These are phyloP conservation scores for Fraxinus sp. DNA, from an alignment of 305 asterid species.

Conservation along the genomic window DNA sequence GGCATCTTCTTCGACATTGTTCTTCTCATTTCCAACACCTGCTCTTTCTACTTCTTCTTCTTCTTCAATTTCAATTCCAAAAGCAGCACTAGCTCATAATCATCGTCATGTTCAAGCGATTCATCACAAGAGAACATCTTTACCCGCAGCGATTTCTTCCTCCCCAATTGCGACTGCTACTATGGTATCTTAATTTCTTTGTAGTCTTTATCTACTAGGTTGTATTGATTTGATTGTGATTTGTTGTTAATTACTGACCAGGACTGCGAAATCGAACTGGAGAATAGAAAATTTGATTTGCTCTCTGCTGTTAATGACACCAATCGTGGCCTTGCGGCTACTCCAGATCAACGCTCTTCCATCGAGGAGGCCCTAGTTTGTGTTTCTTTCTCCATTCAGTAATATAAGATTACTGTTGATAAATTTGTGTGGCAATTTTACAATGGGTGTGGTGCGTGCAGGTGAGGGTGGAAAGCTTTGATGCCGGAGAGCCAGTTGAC, in stretches of 20 bases:
- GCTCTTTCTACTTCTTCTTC: background rate
- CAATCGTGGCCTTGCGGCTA: slow-evolving; percentile 67
- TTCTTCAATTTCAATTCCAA: background rate
- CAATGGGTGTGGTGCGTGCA: slow-evolving; percentile 19
- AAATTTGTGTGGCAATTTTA: background rate
- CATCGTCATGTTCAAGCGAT: background rate
- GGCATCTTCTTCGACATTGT: background rate
- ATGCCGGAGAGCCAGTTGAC: slow-evolving; percentile 58
- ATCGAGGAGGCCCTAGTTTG: slow-evolving; percentile 74
- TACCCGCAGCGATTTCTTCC: background rate
- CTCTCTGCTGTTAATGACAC: slow-evolving; percentile 64
- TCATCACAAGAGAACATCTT: background rate
- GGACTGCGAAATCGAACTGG: slow-evolving; percentile 51
- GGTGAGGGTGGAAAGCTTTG: slow-evolving; percentile 65
- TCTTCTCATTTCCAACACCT: background rate
- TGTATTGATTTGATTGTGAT: background rate
- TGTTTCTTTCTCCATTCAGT: background rate
- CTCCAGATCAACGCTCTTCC: slow-evolving; percentile 59
- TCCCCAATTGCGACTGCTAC: background rate
- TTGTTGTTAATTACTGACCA: slow-evolving; percentile 8
- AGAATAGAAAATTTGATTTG: slow-evolving; percentile 58
- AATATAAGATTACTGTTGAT: background rate
- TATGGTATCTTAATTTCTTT: background rate
- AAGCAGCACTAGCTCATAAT: background rate
- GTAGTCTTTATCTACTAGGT: background rate